Evolutionary conservation across 768 basidiomycete genomes (phyloP), one percentile per base, ranked within the genome.

Genomic region (Rubroboletus pulcherrimus): DNA sequence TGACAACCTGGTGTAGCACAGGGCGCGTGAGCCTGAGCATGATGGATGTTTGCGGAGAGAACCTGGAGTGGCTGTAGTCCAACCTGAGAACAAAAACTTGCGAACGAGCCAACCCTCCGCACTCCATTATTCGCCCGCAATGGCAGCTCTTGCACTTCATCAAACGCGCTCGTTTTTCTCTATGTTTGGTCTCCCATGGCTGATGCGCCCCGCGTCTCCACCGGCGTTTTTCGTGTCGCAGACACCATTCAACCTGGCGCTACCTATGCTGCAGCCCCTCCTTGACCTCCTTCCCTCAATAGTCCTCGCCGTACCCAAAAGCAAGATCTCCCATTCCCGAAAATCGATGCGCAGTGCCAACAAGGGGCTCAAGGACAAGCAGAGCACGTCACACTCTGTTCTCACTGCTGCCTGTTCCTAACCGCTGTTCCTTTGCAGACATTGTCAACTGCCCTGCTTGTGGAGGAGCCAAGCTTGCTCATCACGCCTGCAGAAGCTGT

Each of bases 261-360:
- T 77, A 47, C 80, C 78, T 11, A 59, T 74, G 5, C 64, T 81
- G 37, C 74, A 76, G 37, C 75, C 78, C 3, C 71, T 87, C 21
- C 73, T 78, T 39, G 91, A 95, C 59, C 81, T 97, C 42, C 80
- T 98, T 58, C 95, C 95, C 12, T 81, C 93, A 1, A 85, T 95
- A 70, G 76, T 98, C 19, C 82, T 93, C 41, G 93, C 94, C 26
- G 96, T 96, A 2, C 96, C 96, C 26, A 98, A 98, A 75, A 89
- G 87, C 70, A 95, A 95, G 74, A 81, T 85, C 11, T 93, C 94
- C 0, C 94, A 98, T 73, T 93, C 92, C 21, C 80, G 91, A 49
- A 98, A 98, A 72, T 81, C 87, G n/a, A 96, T 96, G 93, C 81
- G 95, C 40, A 85, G 85, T 59, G 89, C 94, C 15, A 93, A 94